Conservation (phyloP, 768 basidiomycete species). For the Auriscalpium orientale region DNA sequence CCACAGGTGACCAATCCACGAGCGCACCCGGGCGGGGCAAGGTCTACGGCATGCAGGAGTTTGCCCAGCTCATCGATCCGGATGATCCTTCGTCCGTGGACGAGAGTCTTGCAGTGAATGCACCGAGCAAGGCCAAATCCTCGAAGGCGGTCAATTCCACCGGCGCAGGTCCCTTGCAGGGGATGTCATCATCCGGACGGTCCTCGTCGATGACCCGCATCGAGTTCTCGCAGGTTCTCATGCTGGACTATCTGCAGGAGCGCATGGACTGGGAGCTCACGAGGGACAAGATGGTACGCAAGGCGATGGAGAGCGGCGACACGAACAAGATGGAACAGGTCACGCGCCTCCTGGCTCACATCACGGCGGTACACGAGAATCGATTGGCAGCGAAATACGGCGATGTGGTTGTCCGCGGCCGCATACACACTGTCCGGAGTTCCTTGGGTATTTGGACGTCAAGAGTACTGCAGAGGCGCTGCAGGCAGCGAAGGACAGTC, state of each 20-base stretch:
- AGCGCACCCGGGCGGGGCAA: neutral
- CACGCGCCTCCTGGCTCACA: conserved; percentile 21
- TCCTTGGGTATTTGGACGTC: conserved; percentile 18
- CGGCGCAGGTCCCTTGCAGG: conserved; percentile 12
- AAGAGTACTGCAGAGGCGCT: neutral
- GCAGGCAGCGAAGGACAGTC: conserved; percentile 21
- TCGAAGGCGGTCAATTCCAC: conserved; percentile 18
- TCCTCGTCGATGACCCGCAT: conserved; percentile 18
- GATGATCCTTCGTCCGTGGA: neutral
- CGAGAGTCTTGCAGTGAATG: neutral
- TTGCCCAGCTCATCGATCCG: neutral
- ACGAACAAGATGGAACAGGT: conserved; percentile 12
- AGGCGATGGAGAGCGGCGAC: conserved; percentile 12
- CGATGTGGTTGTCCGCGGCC: conserved; percentile 24
- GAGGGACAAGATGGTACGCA: conserved; percentile 19
- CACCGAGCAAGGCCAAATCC: neutral
- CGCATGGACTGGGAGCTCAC: conserved; percentile 24
- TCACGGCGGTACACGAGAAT: conserved; percentile 19
- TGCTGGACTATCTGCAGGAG: conserved; percentile 23
- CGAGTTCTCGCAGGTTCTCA: conserved; percentile 21
- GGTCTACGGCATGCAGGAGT: neutral
- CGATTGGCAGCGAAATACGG: conserved; percentile 22
- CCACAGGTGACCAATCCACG: neutral
- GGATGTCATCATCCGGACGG: neutral
- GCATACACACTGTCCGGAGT: conserved; percentile 22